Evolutionary conservation across 2,329 filamentous ascomycete genomes (phyloP), one percentile per base, ranked within the genome.

Genomic region (Onygenales sp.): DNA sequence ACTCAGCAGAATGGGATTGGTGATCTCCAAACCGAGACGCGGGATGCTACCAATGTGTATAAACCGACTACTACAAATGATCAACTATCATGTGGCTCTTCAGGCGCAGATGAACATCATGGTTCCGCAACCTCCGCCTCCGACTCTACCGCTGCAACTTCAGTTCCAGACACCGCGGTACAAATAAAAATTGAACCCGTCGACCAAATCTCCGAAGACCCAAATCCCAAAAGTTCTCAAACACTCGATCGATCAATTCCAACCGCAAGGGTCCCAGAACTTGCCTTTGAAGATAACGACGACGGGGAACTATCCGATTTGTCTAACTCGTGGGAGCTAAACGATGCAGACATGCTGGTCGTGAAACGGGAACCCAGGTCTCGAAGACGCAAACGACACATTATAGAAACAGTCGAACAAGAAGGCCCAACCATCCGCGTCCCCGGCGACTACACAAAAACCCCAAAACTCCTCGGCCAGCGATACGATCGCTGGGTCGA

Each of bases 391-490:
- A 57, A 63, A 56, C 58, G 55, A 32, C 55, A 56, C 42, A 51
- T 74, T 4, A 60, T 71, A 34, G 58, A 66, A 13, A 71, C 70
- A 0, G 67, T 73, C 34, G 71, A 74, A 56, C 64, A 65, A 8
- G 66, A 68, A 40, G 31, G 21, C 4, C 62, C 63, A 4, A 62
- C 49, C 44, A 11, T 65, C 44, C 84, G 87, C 34, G 72, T 75
- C 0, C 85, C 85, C 0, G 86, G 87, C 1, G 88, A 93, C 69
- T 97, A 97, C 70, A 85, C 88, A 33, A 82, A 92, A 17, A 95
- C 89, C 0, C 79, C 83, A 0, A 76, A 85, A 10, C 77, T 96
- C 0, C 81, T 96, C 0, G 83, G 84, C 0, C 85, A 90, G 57
- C 83, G 86, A 73, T 76, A 90, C 75, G 76, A 89, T 77, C 64